Evolutionary conservation across 176 grass and related monocot species (phyloP).

Genomic region (Otatea glauca): DNA sequence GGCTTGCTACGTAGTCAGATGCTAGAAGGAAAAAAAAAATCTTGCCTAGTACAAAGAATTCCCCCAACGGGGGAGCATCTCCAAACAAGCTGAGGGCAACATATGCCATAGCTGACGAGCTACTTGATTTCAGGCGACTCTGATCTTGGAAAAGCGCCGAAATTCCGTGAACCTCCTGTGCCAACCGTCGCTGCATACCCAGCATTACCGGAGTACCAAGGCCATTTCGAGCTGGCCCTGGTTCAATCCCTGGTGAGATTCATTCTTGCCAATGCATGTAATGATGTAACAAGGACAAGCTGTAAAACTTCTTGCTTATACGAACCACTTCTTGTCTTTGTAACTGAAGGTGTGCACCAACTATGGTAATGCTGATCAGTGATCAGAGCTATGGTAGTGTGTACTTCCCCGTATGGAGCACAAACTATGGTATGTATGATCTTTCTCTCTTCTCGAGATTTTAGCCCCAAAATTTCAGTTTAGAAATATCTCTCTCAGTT

Average conservation of each 20-base stretch:
- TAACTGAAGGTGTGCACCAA: constrained; percentile 32
- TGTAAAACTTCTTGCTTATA: neutral
- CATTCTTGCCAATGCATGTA: no score
- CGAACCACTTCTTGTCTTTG: neutral
- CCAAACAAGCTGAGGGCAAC: neutral
- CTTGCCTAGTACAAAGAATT: neutral
- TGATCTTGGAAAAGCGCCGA: constrained; percentile 1
- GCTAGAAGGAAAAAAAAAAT: no score
- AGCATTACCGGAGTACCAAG: constrained; percentile 5
- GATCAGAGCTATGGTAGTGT: constrained; percentile 38
- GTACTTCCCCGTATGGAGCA: constrained; percentile 25
- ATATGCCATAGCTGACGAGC: neutral
- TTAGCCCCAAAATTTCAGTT: neutral
- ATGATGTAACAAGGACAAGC: no score
- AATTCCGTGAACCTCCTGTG: neutral
- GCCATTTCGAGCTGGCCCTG: constrained; percentile 35
- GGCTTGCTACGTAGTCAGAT: neutral
- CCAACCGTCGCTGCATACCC: neutral
- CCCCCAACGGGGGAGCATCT: neutral
- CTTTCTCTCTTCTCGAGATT: neutral
- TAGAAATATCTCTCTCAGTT: neutral
- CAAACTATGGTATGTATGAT: constrained; percentile 43
- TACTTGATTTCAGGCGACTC: constrained; percentile 18
- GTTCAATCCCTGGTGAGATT: constrained; percentile 40
- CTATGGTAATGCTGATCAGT: constrained; percentile 33